phyloP scores from a whole-genome alignment of 192 early-diverging fungal genomes.

The Backusella macrospora region DNA sequence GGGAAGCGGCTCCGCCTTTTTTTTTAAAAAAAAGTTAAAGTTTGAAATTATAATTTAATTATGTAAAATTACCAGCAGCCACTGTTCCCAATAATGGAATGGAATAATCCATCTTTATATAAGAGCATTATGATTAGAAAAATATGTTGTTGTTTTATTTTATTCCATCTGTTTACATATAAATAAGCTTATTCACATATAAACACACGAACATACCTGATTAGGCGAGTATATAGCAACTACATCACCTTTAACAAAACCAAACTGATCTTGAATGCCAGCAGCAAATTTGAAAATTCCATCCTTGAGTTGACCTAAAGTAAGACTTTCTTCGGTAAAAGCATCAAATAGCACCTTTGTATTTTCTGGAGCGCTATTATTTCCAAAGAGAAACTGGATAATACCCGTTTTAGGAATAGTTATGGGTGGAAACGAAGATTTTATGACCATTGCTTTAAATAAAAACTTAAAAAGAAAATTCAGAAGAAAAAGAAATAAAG shows the following conservation, averaged over 20 bases:
- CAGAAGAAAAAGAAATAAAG: background rate
- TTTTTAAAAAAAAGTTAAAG: background rate
- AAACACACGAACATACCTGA: conserved; percentile 20
- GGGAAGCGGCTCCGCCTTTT: conserved; percentile 67
- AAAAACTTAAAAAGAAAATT: background rate
- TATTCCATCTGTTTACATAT: background rate
- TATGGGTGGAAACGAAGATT: background rate
- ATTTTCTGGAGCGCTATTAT: conserved; percentile 1
- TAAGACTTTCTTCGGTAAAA: conserved; percentile 43
- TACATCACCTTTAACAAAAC: conserved; percentile 68
- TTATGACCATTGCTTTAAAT: background rate
- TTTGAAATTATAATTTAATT: background rate
- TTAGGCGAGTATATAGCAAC: conserved; percentile 54
- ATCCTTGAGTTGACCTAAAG: conserved; percentile 50
- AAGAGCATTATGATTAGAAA: background rate
- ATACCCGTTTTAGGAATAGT: conserved; percentile 5
- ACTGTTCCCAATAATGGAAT: conserved; percentile 36
- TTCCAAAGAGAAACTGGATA: conserved; percentile 1
- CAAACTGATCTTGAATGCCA: conserved; percentile 52
- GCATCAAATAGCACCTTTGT: conserved; percentile 56
- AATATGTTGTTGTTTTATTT: background rate
- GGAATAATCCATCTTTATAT: conserved; percentile 37
- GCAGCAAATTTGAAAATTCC: conserved; percentile 51
- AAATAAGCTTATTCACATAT: background rate
- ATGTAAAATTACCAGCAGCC: conserved; percentile 34